phyloP scores from a whole-genome alignment of 129 eudicot species.

The Tanacetum coccineum region DNA sequence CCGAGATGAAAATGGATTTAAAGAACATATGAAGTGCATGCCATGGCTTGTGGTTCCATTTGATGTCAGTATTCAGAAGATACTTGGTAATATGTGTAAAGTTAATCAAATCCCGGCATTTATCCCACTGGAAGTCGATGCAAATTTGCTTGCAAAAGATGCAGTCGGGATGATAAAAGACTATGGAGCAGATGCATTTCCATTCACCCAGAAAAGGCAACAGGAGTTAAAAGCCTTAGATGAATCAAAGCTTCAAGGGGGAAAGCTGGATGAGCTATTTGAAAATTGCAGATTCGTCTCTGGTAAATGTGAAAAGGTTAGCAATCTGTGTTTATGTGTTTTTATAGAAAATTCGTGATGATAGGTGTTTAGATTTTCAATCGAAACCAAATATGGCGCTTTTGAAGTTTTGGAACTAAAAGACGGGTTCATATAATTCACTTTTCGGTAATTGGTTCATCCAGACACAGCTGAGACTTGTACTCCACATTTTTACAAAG shows the following conservation, averaged over 20 bases:
- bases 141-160: constrained; percentile 34
- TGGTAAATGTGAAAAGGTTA: constrained; percentile 40
- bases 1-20: constrained; percentile 40
- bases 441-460: no score
- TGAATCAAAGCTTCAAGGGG: constrained; percentile 43
- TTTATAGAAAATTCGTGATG: no score
- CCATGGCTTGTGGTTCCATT: constrained; percentile 58
- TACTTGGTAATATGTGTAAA: constrained; percentile 28
- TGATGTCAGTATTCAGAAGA: constrained; percentile 25
- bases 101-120: constrained; percentile 41
- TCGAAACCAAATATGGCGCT: background rate
- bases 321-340: constrained; percentile 10
- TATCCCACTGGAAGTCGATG: constrained; percentile 26
- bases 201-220: constrained; percentile 43
- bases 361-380: background rate
- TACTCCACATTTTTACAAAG: background rate
- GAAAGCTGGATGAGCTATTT: constrained; percentile 39
- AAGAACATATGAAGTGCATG: constrained; percentile 42
- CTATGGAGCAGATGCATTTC: constrained; percentile 49
- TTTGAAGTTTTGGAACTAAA: no score
- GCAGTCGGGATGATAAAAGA: constrained; percentile 41
- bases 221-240: constrained; percentile 45
- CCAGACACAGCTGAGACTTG: no score
- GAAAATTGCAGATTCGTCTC: constrained; percentile 26
- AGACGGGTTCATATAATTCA: background rate